Evolutionary conservation across 202 grass and related monocot species (phyloP).

Genomic region (Musa balbisiana): DNA sequence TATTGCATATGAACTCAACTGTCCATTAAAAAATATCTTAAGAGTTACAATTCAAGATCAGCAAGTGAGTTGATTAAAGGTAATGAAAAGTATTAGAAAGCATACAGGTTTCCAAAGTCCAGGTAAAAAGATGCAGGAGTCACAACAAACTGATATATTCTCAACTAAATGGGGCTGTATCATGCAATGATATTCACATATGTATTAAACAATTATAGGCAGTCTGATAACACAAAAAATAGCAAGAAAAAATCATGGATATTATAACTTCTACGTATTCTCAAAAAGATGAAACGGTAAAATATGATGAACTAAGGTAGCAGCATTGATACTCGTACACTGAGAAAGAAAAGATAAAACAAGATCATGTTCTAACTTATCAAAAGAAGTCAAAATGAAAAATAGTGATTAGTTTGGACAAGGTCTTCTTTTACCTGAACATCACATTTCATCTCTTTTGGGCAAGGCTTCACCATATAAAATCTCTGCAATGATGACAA

Average conservation of each 20-base stretch:
- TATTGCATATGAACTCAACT: constrained; percentile 96
- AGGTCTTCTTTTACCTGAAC: constrained; percentile 55
- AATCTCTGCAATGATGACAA: constrained; percentile 64
- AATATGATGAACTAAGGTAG: not conserved
- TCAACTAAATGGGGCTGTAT: too few species aligned
- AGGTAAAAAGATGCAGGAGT: too few species aligned
- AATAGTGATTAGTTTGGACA: too few species aligned
- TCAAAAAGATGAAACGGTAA: not conserved
- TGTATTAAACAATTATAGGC: too few species aligned
- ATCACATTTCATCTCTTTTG: constrained; percentile 97
- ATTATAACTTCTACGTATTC: not conserved
- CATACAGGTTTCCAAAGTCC: too few species aligned
- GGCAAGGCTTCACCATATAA: constrained; percentile 95
- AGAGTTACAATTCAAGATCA: constrained; percentile 17
- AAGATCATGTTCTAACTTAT: not conserved
- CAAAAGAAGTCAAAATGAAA: not conserved
- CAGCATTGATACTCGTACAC: not conserved
- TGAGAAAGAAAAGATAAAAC: not conserved
- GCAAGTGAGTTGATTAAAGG: not conserved
- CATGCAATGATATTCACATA: too few species aligned
- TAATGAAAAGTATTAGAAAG: too few species aligned
- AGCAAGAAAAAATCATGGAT: too few species aligned
- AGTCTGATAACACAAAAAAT: too few species aligned
- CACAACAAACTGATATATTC: too few species aligned
- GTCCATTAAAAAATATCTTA: constrained; percentile 21